phyloP scores from a whole-genome alignment of 2,329 filamentous ascomycete species.

The Alternaria triticina region DNA sequence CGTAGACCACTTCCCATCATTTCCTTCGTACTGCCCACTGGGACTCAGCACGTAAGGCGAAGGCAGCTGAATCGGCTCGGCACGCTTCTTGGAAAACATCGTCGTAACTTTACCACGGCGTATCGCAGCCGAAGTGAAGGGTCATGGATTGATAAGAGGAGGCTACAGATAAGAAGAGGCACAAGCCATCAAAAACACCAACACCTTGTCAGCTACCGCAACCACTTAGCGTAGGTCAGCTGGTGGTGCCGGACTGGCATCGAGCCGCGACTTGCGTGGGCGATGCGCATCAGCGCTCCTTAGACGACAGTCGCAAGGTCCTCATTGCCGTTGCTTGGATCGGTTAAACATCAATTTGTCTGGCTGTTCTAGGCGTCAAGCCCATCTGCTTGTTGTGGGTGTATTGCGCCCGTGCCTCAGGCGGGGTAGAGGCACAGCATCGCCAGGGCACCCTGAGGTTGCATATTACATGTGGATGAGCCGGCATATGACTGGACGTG shows the following conservation, averaged over 20 bases:
- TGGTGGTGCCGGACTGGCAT: slow-evolving; percentile 14
- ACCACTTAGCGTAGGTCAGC: slow-evolving; percentile 18
- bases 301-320: slow-evolving; percentile 13
- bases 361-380: slow-evolving; percentile 2
- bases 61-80: slow-evolving; percentile 19
- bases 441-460: slow-evolving; percentile 17
- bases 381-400: slow-evolving; percentile 26
- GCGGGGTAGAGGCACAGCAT: slow-evolving; percentile 28
- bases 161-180: slow-evolving; percentile 16
- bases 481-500: slow-evolving; percentile 22
- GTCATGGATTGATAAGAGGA: slow-evolving; percentile 18
- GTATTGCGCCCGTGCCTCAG: slow-evolving; percentile 22
- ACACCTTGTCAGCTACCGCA: slow-evolving; percentile 16
- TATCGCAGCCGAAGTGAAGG: slow-evolving; percentile 4
- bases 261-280: slow-evolving; percentile 14
- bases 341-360: slow-evolving; percentile 15
- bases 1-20: slow-evolving; percentile 52
- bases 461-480: slow-evolving; percentile 18
- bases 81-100: slow-evolving; percentile 34
- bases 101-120: slow-evolving; percentile 20
- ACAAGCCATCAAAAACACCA: slow-evolving; percentile 19
- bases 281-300: slow-evolving; percentile 18
- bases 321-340: slow-evolving; percentile 13
- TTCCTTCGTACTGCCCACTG: slow-evolving; percentile 43
- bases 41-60: slow-evolving; percentile 22